Conservation (phyloP, 2,329 filamentous ascomycete genomes). For the Verruconis gallopava region DNA sequence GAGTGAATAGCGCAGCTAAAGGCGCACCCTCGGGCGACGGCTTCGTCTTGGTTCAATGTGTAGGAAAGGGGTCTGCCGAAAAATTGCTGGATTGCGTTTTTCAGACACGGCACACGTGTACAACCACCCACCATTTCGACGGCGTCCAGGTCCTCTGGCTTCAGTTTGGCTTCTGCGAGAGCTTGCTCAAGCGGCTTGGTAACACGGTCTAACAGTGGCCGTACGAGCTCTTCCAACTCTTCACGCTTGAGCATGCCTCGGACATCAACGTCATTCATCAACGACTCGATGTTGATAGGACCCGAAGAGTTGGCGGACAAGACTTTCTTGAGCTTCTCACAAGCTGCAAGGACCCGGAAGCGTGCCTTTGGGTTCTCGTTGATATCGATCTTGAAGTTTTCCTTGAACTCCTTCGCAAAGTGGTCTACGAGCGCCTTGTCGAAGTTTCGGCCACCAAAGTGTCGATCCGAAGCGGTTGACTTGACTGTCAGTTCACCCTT, state of each 20-base stretch:
- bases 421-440: slow-evolving; percentile 92
- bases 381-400: slow-evolving; percentile 96
- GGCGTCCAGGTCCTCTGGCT: slow-evolving; percentile 79
- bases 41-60: slow-evolving; percentile 97
- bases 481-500: slow-evolving; percentile 95
- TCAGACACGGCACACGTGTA: slow-evolving; percentile 85
- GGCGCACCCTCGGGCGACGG: slow-evolving; percentile 85
- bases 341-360: slow-evolving; percentile 72
- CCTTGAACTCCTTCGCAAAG: slow-evolving; percentile 90
- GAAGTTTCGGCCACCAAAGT: slow-evolving; percentile 95
- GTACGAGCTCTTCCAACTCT: slow-evolving; percentile 82
- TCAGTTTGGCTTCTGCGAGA: slow-evolving; percentile 84
- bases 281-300: slow-evolving; percentile 89
- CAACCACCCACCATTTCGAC: slow-evolving; percentile 91
- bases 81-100: slow-evolving; percentile 78
- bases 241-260: slow-evolving; percentile 80
- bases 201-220: slow-evolving; percentile 65
- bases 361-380: slow-evolving; percentile 78
- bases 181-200: slow-evolving; percentile 74
- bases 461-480: slow-evolving; percentile 81
- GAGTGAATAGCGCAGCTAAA: slow-evolving; percentile 97
- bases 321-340: slow-evolving; percentile 98
- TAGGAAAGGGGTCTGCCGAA: slow-evolving; percentile 89
- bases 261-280: slow-evolving; percentile 97
- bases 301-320: slow-evolving; percentile 89